Base-by-base conservation (phyloP, 1,139 yeast species). In the Schwanniomyces etchellsii region DNA sequence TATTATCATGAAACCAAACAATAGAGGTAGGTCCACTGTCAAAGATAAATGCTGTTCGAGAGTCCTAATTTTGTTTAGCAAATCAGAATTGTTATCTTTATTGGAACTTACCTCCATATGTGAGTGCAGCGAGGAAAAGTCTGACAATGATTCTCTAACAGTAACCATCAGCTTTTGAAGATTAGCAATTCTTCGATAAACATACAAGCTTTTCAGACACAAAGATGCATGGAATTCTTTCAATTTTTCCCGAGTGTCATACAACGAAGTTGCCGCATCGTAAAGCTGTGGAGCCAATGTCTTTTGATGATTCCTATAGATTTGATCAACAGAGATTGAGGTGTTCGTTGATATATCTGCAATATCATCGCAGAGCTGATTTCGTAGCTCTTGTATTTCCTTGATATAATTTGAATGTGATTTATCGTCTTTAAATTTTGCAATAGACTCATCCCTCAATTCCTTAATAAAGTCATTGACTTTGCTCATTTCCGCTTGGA, bases 1-100 rank as follows among this genome's bases (percentile, higher is more conserved):
- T 26, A 88, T 70, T 15, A 85, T 49, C 49, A 79, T 68, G 17
- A 83, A 70, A 1, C 97, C 97, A 50, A 84, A 85, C 2, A 86
- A 57, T 24, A 85, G 57, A 0, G 97, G 96, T 30, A 88, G 52
- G 48, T 86, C 96, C 12, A 79, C 69, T 2, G 85, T 78, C 11
- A 71, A 47, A 1, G 78, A 67, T 10, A 75, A 49, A 32, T 60
- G 58, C 29, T 72, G 63, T 44, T 74, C 80, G 11, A 57, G 46
- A 3, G 48, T 50, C 35, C 69, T 66, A 25, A 67, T 57, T 15
- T 42, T 37, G 16, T 48, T 42, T 14, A 66, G 50, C 1, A 53
- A 48, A 15, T 58, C 42, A 36, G 39, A 50, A 1, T 55, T 43
- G 4, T 52, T 32, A 9, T 17, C 24, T 13, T 28, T 26, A 6